Evolutionary conservation across 768 basidiomycete species (phyloP).

Genomic region (Hemileccinum rubropunctum): DNA sequence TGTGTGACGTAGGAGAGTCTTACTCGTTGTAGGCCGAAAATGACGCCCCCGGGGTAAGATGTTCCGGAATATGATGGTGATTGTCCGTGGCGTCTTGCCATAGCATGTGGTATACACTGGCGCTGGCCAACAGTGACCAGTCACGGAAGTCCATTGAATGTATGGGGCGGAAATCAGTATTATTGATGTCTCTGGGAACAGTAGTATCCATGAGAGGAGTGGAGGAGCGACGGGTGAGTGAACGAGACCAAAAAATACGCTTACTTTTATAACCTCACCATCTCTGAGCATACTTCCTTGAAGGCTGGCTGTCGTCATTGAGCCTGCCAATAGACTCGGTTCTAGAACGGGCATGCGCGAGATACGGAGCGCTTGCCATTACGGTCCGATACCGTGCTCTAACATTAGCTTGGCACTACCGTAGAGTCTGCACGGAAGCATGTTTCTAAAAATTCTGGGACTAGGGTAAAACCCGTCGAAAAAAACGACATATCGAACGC

Average conservation of each 20-base stretch:
- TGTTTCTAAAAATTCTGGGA: background rate
- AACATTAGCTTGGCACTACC: background rate
- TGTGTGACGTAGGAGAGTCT: background rate
- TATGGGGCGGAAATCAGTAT: background rate
- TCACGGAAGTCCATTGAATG: background rate
- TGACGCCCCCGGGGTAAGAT: background rate
- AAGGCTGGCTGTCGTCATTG: too few species aligned
- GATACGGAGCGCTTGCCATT: background rate
- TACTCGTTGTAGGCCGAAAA: background rate
- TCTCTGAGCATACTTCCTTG: background rate
- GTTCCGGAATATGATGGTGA: background rate
- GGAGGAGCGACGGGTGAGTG: background rate
- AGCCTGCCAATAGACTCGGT: background rate
- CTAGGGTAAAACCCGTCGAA: background rate
- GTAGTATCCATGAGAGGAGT: background rate
- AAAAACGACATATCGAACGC: background rate
- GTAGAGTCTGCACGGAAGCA: background rate
- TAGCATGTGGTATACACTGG: background rate
- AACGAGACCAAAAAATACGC: too few species aligned
- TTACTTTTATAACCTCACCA: background rate
- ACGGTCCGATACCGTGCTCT: background rate
- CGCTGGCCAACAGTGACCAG: too few species aligned
- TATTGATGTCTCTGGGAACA: background rate
- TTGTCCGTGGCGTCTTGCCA: background rate
- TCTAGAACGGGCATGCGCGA: background rate